Evolutionary conservation across 2,329 filamentous ascomycete species (phyloP).

Genomic region (Fusarium staphyleae): DNA sequence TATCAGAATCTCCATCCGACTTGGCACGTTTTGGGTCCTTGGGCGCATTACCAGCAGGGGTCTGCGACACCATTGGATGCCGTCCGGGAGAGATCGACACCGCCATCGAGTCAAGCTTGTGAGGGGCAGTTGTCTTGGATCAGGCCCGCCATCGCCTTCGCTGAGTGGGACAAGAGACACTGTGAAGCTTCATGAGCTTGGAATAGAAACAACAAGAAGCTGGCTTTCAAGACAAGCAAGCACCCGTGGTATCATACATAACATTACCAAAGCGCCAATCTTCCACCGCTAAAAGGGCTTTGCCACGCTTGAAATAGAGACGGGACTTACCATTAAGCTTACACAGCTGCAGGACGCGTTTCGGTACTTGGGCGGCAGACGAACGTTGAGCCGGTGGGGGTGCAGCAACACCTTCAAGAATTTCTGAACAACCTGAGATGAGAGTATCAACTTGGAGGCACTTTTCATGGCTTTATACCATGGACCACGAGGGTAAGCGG

Average conservation of each 20-base stretch:
- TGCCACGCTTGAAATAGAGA: too few relatives aligned
- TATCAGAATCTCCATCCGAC: slow-evolving; percentile 2
- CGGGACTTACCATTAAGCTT: too few relatives aligned
- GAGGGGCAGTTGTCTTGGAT: slow-evolving; percentile 15
- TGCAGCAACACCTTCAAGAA: not conserved
- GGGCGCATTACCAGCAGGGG: slow-evolving; percentile 21
- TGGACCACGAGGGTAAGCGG: slow-evolving; percentile 1
- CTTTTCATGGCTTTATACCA: slow-evolving; percentile 17
- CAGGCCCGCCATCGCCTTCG: slow-evolving; percentile 25
- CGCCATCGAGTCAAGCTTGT: slow-evolving; percentile 31
- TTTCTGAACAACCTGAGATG: not conserved
- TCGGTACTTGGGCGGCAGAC: not conserved
- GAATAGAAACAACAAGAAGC: too few relatives aligned
- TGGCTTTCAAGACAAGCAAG: too few relatives aligned
- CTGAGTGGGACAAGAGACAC: slow-evolving; percentile 25
- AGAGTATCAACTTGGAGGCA: not conserved
- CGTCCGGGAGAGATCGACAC: not conserved
- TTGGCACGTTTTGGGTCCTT: slow-evolving; percentile 4
- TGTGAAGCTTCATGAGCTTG: not conserved
- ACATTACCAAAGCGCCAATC: too few relatives aligned
- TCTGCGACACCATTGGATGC: slow-evolving; percentile 34
- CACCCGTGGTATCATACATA: too few relatives aligned
- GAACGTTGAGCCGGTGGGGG: too few relatives aligned
- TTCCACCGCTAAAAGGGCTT: too few relatives aligned
- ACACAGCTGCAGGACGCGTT: not conserved